These are phyloP conservation scores for Macadamia tetraphylla DNA, from an alignment of 164 flowering plant species.

Conservation along the genomic window DNA sequence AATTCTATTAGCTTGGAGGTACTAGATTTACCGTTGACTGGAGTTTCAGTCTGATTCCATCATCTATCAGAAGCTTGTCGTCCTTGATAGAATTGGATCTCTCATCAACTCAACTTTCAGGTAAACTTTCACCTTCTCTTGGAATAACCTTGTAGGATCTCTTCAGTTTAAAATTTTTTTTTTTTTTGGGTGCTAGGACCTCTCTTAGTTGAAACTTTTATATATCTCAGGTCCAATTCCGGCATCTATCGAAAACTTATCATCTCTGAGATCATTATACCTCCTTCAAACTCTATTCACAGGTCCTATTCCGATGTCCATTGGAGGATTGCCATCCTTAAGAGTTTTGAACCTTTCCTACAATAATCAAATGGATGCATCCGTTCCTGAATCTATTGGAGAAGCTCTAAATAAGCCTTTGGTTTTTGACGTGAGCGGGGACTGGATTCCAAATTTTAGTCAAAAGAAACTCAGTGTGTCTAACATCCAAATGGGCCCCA, in stretches of 20 bases:
- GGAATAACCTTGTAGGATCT: too few species aligned
- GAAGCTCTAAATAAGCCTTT: background rate
- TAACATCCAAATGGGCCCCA: conserved; percentile 7
- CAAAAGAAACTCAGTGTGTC: background rate
- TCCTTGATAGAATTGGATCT: too few species aligned
- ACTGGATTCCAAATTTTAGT: background rate
- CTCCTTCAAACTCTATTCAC: background rate
- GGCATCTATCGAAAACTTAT: background rate
- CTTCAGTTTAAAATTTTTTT: too few species aligned
- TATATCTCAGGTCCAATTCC: too few species aligned
- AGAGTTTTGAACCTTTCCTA: background rate
- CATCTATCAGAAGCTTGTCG: background rate
- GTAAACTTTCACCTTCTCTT: too few species aligned
- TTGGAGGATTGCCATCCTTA: background rate
- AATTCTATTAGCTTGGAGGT: background rate
- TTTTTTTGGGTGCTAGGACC: too few species aligned
- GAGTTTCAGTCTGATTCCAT: background rate
- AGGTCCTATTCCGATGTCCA: background rate
- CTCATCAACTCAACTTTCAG: too few species aligned
- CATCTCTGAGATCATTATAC: background rate
- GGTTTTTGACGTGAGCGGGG: background rate
- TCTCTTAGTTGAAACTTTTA: too few species aligned
- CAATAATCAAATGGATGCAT: background rate
- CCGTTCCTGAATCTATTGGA: background rate
- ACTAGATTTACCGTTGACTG: too few species aligned